Conservation (phyloP, 352 stramenopile species). For the Phytopythium delawarense region DNA sequence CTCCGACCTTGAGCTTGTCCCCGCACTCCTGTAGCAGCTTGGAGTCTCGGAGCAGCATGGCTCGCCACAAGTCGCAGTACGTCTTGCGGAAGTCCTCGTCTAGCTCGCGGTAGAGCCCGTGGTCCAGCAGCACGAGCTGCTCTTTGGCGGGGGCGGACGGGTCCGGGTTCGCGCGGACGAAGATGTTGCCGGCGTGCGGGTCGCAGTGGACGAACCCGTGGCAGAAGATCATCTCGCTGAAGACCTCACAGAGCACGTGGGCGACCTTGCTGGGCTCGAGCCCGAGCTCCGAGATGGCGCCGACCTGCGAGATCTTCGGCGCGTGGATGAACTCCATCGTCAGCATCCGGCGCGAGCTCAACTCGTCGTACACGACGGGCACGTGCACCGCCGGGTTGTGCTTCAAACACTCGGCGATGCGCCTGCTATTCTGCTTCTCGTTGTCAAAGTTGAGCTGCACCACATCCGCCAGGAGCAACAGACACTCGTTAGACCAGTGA, state of each 20-base stretch:
- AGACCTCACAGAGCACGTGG: slow-evolving; percentile 88
- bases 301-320: slow-evolving; percentile 90
- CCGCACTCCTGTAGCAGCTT: slow-evolving; percentile 63
- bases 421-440: slow-evolving; percentile 78
- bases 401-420: slow-evolving; percentile 53
- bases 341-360: slow-evolving; percentile 89
- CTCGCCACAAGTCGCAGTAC: slow-evolving; percentile 95
- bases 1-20: slow-evolving; percentile 43
- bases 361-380: slow-evolving; percentile 79
- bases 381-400: slow-evolving; percentile 67
- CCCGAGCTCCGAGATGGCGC: slow-evolving; percentile 73
- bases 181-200: slow-evolving; percentile 94
- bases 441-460: slow-evolving; percentile 78
- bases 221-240: slow-evolving; percentile 95
- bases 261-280: slow-evolving; percentile 84
- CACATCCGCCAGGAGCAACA: neutral
- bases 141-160: slow-evolving; percentile 40
- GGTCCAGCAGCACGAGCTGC: slow-evolving; percentile 96
- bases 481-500: neutral
- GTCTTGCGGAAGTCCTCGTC: slow-evolving; percentile 91
- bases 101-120: slow-evolving; percentile 95
- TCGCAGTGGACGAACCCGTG: slow-evolving; percentile 96
- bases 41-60: slow-evolving; percentile 91
- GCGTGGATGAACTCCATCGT: slow-evolving; percentile 98
- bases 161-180: slow-evolving; percentile 68